Evolutionary conservation across 129 eudicot genomes (phyloP).

Genomic region (Scalesia atractyloides): DNA sequence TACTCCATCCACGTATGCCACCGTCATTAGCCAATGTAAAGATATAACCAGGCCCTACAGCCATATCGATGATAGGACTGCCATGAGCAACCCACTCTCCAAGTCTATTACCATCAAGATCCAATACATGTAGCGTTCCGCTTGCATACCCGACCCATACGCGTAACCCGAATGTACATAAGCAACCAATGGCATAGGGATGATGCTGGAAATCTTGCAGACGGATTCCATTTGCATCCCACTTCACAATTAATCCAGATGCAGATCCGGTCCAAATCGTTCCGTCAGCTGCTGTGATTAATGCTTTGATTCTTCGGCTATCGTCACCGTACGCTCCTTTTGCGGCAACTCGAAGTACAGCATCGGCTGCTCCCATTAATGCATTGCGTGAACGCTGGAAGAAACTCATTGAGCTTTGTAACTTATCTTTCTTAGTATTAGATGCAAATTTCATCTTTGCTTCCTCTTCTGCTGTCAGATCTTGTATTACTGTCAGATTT

Average conservation of each 20-base stretch:
- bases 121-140: slow-evolving; percentile 74
- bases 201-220: slow-evolving; percentile 65
- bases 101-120: slow-evolving; percentile 72
- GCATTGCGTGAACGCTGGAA: slow-evolving; percentile 98
- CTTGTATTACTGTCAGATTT: slow-evolving; percentile 60
- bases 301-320: slow-evolving; percentile 65
- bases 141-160: slow-evolving; percentile 89
- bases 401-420: slow-evolving; percentile 62
- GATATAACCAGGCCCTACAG: slow-evolving; percentile 70
- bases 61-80: slow-evolving; percentile 72
- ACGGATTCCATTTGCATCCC: slow-evolving; percentile 95
- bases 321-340: slow-evolving; percentile 86
- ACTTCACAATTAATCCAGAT: slow-evolving; percentile 72
- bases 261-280: slow-evolving; percentile 83
- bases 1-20: slow-evolving; percentile 92
- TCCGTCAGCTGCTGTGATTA: slow-evolving; percentile 64
- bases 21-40: slow-evolving; percentile 91
- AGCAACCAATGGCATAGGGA: slow-evolving; percentile 51
- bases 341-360: slow-evolving; percentile 89
- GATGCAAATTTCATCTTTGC: slow-evolving; percentile 58
- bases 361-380: slow-evolving; percentile 96
- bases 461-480: slow-evolving; percentile 71
- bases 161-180: slow-evolving; percentile 72
- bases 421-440: slow-evolving; percentile 62
- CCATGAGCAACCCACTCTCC: slow-evolving; percentile 91